Evolutionary conservation across 805 yeast genomes (phyloP), one percentile per base, ranked within the genome.

Genomic region (Ogataea saltuana): DNA sequence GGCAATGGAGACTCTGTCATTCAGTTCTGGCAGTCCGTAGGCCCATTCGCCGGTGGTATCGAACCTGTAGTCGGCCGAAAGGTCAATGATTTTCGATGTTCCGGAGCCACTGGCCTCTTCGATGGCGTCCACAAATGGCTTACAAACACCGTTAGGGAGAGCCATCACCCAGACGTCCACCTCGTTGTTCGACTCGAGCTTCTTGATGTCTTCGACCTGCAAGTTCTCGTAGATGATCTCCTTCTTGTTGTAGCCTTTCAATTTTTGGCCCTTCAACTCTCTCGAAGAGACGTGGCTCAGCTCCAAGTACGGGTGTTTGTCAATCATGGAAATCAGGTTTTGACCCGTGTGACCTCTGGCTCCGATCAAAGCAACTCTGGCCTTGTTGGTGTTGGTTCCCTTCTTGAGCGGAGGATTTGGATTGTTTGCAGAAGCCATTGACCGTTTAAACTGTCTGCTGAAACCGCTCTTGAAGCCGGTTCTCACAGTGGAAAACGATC

Each of bases 121-220:
- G 55, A 86, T 85, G 19, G 91, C 88, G 15, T 82, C 82, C 29
- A 86, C 93, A 63, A 86, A 85, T 42, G 89, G 93, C 61, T 82
- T 81, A 61, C 98, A 93, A 28, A 93, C 97, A 37, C 97, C 97
- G 64, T 93, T 93, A 51, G 99, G 99, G 58, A 93, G 76, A 2
- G 99, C 99, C 99, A 95, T 93, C 20, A 95, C 95, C 99, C 99
- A 93, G 40, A 90, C 84, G 59, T 93, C 99, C 45, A 93, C 87
- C 41, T 79, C 86, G 38, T 81, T 79, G 36, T 80, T 71, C 51
- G 81, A 75, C 67, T 91, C 99, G 49, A 93, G 69, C 51, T 72
- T 69, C 59, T 80, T 80, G 52, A 93, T 84, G 56, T 93, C 98
- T 59, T 88, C 97, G 33, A 83, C 76, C 61, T 84, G 90, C 55